These are phyloP conservation scores for Ambrosia artemisiifolia DNA, from an alignment of 129 eudicot species.

Conservation along the genomic window DNA sequence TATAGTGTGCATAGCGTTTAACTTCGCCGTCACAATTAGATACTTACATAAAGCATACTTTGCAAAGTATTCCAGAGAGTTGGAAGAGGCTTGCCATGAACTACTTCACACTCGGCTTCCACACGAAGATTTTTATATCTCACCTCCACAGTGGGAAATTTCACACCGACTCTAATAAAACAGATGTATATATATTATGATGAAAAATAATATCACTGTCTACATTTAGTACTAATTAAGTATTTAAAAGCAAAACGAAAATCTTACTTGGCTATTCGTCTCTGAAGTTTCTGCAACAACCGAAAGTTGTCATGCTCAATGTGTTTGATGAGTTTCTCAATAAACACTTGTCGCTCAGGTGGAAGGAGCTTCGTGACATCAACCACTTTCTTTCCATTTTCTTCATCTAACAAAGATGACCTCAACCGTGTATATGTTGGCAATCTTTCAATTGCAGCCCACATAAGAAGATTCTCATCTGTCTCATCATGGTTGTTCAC, in stretches of 20 bases:
- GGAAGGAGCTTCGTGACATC: slow-evolving; percentile 58
- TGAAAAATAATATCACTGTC: not conserved
- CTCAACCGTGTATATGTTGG: slow-evolving; percentile 40
- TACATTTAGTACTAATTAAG: not conserved
- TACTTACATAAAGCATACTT: slow-evolving; percentile 44
- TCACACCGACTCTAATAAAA: slow-evolving; percentile 51
- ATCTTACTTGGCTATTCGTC: slow-evolving; percentile 47
- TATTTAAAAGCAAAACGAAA: not conserved
- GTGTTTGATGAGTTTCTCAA: slow-evolving; percentile 57
- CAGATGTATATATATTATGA: not conserved
- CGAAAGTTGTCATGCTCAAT: slow-evolving; percentile 61
- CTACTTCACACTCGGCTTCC: slow-evolving; percentile 70
- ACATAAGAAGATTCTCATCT: slow-evolving; percentile 27
- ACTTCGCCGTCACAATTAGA: not conserved
- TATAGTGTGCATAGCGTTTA: not conserved
- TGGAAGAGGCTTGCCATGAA: slow-evolving; percentile 76
- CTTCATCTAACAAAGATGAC: slow-evolving; percentile 37
- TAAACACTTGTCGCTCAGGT: slow-evolving; percentile 43
- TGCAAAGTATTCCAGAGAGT: slow-evolving; percentile 63
- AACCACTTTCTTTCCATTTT: slow-evolving; percentile 38
- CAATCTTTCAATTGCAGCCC: slow-evolving; percentile 46
- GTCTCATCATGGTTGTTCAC: slow-evolving; percentile 18
- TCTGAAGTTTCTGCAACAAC: slow-evolving; percentile 50
- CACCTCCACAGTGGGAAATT: slow-evolving; percentile 58
- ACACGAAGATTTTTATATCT: slow-evolving; percentile 45